A percentile compares a stretch with the other conserved stretches of the same genome.
Evolutionary conservation across 352 stramenopile genomes (phyloP).

Genomic region (Phytophthora sp.): DNA sequence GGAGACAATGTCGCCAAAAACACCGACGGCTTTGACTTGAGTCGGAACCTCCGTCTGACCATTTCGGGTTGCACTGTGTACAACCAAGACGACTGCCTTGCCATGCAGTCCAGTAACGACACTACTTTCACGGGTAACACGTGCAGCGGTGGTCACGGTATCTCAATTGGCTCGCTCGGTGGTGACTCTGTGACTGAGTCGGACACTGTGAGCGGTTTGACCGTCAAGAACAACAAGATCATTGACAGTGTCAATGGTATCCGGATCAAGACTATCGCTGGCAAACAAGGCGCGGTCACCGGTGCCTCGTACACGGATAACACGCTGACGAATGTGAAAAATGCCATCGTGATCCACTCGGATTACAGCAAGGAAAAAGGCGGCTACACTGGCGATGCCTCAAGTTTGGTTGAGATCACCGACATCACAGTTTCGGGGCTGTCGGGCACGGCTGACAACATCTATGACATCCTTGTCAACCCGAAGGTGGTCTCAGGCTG

Average conservation of each 20-base stretch:
- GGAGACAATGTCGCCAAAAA: conserved; percentile 29
- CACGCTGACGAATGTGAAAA: conserved; percentile 30
- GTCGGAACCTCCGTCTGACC: conserved; percentile 30
- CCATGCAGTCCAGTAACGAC: conserved; percentile 36
- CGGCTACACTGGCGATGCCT: conserved; percentile 34
- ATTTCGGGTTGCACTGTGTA: conserved; percentile 40
- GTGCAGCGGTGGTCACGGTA: conserved; percentile 30
- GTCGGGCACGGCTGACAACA: conserved; percentile 31
- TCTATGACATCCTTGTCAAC: conserved; percentile 39
- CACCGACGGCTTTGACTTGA: conserved; percentile 38
- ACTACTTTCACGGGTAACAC: conserved; percentile 32
- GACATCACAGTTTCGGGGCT: conserved; percentile 34
- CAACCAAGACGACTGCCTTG: conserved; percentile 40
- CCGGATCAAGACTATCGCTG: conserved; percentile 29
- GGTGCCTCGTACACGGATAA: conserved; percentile 25
- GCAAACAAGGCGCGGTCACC: conserved; percentile 11
- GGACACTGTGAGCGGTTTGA: conserved; percentile 30
- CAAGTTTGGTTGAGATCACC: conserved; percentile 32
- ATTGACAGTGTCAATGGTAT: conserved; percentile 34
- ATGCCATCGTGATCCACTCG: conserved; percentile 36
- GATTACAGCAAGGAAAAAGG: conserved; percentile 36
- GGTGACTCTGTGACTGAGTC: conserved; percentile 24
- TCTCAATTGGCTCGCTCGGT: conserved; percentile 38
- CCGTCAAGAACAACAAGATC: conserved; percentile 40
- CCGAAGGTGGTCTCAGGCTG: conserved; percentile 29